Base-by-base conservation (phyloP, 2,329 filamentous ascomycete species). In the Corniculantispora saksenae region DNA sequence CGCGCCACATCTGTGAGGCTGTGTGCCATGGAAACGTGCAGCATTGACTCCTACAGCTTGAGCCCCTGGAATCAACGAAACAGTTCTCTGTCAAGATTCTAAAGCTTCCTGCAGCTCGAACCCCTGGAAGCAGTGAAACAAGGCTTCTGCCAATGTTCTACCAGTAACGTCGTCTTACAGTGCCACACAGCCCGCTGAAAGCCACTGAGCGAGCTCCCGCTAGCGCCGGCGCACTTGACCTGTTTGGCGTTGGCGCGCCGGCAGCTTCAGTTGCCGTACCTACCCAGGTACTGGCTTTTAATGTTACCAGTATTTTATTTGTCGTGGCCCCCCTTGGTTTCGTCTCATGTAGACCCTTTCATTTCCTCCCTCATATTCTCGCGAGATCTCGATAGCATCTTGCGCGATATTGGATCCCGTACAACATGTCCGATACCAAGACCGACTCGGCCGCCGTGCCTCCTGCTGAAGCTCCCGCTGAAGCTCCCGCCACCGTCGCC, bases 351-450 rank as follows among this genome's bases (percentile, higher is more conserved):
- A 23, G 12, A 15, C 3, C 3, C 19, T n/a, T 32, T 32, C 15
- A 29, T 19, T 29, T 12, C 32, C 21, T 6, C 32, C 35, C 17
- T 21, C 29, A 56, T 15, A 2, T 15, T 54, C 43, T 29, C 32
- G 9, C 48, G 17, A 29, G 15, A 50, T n/a, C 15, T 25, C 3
- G 32, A 32, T 4, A 38, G 15, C 47, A 38, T n/a, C 32, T 29
- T 40, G 43, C 9, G 19, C n/a, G 25, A 43, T 35, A 21, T 19
- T 25, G 3, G 8, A 23, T 29, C 48, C 38, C 29, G 47, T 27
- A 25, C 60, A 55, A 25, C 19, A 62, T 62, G 60, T n/a, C 60
- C 35, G 60, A 55, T 35, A n/a, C 50, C 25, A 62, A 55, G 50
- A 23, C 38, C 4, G 50, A 62, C 35, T 40, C 48, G 38, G 50